Conservation (phyloP, 257 asterid species). For the Lycium barbarum region DNA sequence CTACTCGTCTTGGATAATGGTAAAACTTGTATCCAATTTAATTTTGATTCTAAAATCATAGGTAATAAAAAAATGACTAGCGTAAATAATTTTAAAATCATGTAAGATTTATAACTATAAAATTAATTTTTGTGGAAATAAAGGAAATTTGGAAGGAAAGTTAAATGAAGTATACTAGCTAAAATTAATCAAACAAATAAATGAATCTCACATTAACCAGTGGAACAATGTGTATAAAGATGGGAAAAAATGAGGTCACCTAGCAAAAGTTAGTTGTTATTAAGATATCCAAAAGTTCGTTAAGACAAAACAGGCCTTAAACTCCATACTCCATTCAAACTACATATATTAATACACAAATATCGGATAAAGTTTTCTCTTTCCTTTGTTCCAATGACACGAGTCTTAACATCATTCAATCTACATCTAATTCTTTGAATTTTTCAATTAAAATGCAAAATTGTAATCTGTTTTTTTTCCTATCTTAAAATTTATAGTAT, state of each 20-base stretch:
- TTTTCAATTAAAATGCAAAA: conserved; percentile 23
- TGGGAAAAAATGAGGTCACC: not conserved
- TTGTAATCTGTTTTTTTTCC: not conserved
- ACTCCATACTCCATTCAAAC: conserved; percentile 24
- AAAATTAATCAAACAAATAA: not conserved
- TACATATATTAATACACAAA: not conserved
- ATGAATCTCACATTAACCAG: not conserved
- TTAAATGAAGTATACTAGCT: not conserved
- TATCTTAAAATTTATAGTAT: not conserved
- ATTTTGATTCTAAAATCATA: no score
- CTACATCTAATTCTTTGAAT: conserved; percentile 18
- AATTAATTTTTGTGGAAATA: not conserved
- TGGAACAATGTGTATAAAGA: conserved; percentile 27
- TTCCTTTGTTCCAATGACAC: conserved; percentile 3
- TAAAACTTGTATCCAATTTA: no score
- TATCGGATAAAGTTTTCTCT: conserved; percentile 7
- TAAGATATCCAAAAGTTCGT: conserved; percentile 8
- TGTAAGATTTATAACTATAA: no score
- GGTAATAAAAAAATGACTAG: no score
- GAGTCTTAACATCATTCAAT: not conserved
- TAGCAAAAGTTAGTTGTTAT: conserved; percentile 17
- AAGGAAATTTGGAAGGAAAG: not conserved
- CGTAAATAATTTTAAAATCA: no score
- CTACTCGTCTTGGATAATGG: no score
- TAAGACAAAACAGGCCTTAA: conserved; percentile 20